Base-by-base conservation (phyloP, 164 flowering plant species). In the Umbellularia californica region DNA sequence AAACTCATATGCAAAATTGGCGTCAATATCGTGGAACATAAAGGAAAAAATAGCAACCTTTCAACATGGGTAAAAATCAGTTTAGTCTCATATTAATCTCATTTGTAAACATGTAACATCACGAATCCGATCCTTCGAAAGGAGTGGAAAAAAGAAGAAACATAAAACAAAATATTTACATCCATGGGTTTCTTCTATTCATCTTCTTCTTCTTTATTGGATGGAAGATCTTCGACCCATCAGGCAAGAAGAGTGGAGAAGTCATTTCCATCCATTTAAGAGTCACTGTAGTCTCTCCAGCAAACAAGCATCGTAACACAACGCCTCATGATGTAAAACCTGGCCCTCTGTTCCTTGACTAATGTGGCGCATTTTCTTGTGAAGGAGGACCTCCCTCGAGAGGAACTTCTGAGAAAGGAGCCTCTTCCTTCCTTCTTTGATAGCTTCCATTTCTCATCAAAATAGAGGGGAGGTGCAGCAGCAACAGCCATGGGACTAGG, bases 371-470 rank as follows among this genome's bases (percentile, higher is more conserved):
- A 81, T 68, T 77, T 81, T 51, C 79, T 74, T 3, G 76, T 74
- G 27, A 81, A 81, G 11, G 83, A 76, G 58, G 68, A 74, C 33
- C 79, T 71, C 25, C 70, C 70, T 2, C 69, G 28, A 23, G 67
- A 80, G 11, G 85, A 76, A 30, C 65, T 81, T 71, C 78, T 83
- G 71, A 81, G 74, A 17, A 81, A 55, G 63, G 86, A 55, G 35
- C 80, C 81, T 9, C 84, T 80, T n/a, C 82, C 84, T 70, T 85
- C 87, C 65, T 91, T 91, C 84, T 85, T 91, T 7, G 96, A 87
- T 13, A 87, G 73, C 80, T 87, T 90, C 91, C 91, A 90, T 71
- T 91, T 90, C 68, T 87, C 91, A 28, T 88, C 89, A n/a, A 88
- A 68, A 65, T 80, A 87, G 25, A 88, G 78, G 63, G 76, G 78